A percentile compares a stretch with the other conserved stretches of the same genome.
phyloP scores from a whole-genome alignment of 345 rosid genomes.

The Salix viminalis region DNA sequence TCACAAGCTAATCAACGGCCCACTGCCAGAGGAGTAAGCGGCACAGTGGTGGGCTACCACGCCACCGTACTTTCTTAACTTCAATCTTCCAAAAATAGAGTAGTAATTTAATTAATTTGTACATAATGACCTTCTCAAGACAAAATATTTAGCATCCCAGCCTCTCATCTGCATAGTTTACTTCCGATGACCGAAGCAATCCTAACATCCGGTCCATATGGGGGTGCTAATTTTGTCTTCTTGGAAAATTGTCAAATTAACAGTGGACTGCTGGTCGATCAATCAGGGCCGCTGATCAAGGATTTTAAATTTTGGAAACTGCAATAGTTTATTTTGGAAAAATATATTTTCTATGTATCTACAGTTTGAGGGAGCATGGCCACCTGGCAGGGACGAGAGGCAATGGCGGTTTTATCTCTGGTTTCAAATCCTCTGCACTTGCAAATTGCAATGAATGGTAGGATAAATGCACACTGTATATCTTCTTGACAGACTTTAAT shows the following conservation, averaged over 20 bases:
- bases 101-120: not conserved
- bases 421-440: not conserved
- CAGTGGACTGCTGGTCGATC: not conserved
- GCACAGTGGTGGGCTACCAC: not conserved
- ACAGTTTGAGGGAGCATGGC: not conserved
- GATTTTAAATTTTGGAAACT: not conserved
- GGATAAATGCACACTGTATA: not conserved
- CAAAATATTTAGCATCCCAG: not conserved
- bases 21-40: not conserved
- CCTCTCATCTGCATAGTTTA: not conserved
- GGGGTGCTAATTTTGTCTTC: not conserved
- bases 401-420: not conserved
- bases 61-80: not conserved
- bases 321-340: too few species aligned
- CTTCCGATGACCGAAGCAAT: not conserved
- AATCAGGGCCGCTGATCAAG: not conserved
- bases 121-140: not conserved
- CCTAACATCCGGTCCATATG: not conserved
- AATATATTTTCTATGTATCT: not conserved
- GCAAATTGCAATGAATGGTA: not conserved
- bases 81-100: not conserved
- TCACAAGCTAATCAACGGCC: not conserved
- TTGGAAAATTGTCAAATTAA: too few species aligned
- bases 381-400: not conserved
- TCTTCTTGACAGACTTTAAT: too few species aligned